A percentile compares a stretch with the other conserved stretches of the same genome.
These are phyloP conservation scores for Plasmopara muralis DNA, from an alignment of 352 stramenopile species.

Conservation along the genomic window DNA sequence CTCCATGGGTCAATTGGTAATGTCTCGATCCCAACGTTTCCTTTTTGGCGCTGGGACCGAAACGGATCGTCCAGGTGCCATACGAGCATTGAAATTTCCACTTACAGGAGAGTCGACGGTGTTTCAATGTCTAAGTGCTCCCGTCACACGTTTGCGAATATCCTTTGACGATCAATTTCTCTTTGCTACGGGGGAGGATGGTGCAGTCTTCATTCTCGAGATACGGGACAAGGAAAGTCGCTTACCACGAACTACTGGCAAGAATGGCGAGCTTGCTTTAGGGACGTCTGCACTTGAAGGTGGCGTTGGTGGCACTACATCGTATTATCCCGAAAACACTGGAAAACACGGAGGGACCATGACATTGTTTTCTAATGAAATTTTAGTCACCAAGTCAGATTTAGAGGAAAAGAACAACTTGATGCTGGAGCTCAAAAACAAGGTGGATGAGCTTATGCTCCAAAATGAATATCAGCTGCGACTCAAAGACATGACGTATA, in stretches of 20 bases:
- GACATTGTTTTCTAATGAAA: slow-evolving; percentile 59
- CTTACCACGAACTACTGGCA: slow-evolving; percentile 34
- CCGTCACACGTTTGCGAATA: slow-evolving; percentile 76
- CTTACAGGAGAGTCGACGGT: slow-evolving; percentile 85
- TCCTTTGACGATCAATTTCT: slow-evolving; percentile 87
- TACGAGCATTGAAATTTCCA: slow-evolving; percentile 88
- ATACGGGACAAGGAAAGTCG: slow-evolving; percentile 82
- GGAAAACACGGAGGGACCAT: slow-evolving; percentile 13
- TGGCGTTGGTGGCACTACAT: slow-evolving; percentile 9
- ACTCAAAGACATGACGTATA: slow-evolving; percentile 94
- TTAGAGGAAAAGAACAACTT: slow-evolving; percentile 89
- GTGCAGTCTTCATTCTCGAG: slow-evolving; percentile 84
- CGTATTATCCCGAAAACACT: slow-evolving; percentile 14
- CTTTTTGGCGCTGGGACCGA: slow-evolving; percentile 86
- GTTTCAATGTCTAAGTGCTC: slow-evolving; percentile 74
- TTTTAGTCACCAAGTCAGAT: slow-evolving; percentile 86
- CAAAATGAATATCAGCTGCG: slow-evolving; percentile 94
- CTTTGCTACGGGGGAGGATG: slow-evolving; percentile 85
- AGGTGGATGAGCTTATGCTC: slow-evolving; percentile 91
- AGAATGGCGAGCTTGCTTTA: slow-evolving; percentile 13
- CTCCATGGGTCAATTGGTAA: slow-evolving; percentile 76
- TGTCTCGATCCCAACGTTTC: slow-evolving; percentile 79
- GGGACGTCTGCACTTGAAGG: slow-evolving; percentile 5
- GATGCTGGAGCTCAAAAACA: slow-evolving; percentile 91
- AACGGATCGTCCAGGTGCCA: slow-evolving; percentile 56